Base-by-base conservation (phyloP, 2,329 filamentous ascomycete genomes). In the Rutstroemia sp. region DNA sequence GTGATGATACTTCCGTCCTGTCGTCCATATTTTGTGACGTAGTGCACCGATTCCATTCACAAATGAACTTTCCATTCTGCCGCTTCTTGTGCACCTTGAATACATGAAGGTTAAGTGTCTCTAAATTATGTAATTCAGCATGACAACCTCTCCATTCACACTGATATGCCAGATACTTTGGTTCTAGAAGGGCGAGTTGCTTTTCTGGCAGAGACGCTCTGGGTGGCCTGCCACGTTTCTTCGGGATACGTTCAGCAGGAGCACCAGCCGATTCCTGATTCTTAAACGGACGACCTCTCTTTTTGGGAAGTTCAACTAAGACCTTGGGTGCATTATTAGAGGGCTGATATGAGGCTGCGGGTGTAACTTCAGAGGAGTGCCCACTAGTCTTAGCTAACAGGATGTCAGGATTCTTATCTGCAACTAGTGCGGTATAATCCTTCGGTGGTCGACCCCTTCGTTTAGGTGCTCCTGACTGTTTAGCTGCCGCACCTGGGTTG, bases 121-220 rank as follows among this genome's bases (percentile, higher is more conserved):
- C 78, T 56, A 84, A 68, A 63, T 86, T 86, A 51, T 84, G 81
- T 47, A 86, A 71, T 68, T 84, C 79, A 3, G 82, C 82, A 30
- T 73, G 75, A 64, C 83, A 86, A 0, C 72, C 72, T 21, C 70
- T 61, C 83, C 83, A 86, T 66, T 85, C 80, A 67, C 83, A 86
- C 9, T 75, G 57, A 63, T 81, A 86, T 2, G 73, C 67, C n/a
- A 75, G 56, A 62, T 78, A 84, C 4, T 68, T 69, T 5, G 78
- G 73, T 21, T 73, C 60, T 2, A 63, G 60, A 19, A 48, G 30
- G 4, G 45, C 27, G n/a, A 63, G 54, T 3, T 54, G 39, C 19
- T 50, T 27, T 34, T 50, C 56, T 5, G 27, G 21, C 21, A 42
- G 23, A 17, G 49, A 46, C 17, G 30, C 21, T 27, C 57, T 61